Percentiles rank a stretch among this genome's conserved stretches.
Conservation (phyloP, 176 grass and related monocot species). For the Luzula sylvatica region DNA sequence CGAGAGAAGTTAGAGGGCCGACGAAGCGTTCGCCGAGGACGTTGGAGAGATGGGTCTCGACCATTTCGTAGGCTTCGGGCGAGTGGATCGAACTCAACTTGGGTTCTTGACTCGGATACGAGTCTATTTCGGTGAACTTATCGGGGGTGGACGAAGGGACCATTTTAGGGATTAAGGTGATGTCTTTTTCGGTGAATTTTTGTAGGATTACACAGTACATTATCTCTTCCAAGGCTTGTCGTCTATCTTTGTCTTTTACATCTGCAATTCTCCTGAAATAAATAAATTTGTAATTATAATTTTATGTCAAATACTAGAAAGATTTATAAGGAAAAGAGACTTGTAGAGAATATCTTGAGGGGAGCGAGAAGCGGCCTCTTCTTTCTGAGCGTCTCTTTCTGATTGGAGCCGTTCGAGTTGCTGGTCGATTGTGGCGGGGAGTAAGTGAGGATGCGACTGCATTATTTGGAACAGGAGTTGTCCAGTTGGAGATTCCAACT, state of each 20-base stretch:
- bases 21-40: conserved; percentile 76
- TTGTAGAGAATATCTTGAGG: conserved; percentile 73
- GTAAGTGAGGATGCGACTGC: conserved; percentile 65
- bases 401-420: conserved; percentile 73
- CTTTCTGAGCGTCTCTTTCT: conserved; percentile 49
- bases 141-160: conserved; percentile 34
- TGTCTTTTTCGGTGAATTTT: conserved; percentile 79
- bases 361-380: conserved; percentile 38
- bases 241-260: conserved; percentile 94
- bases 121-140: conserved; percentile 29
- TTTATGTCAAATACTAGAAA: too few species aligned
- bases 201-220: conserved; percentile 78
- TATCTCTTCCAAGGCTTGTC: conserved; percentile 72
- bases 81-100: conserved; percentile 78
- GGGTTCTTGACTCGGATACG: conserved; percentile 56
- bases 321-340: background rate
- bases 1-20: conserved; percentile 42
- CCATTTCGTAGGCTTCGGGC: conserved; percentile 75
- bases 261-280: conserved; percentile 81
- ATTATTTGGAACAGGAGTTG: conserved; percentile 83
- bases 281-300: too few species aligned
- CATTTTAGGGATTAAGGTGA: conserved; percentile 66
- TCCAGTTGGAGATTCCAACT: conserved; percentile 76
- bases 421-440: conserved; percentile 75
- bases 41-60: conserved; percentile 69